These are phyloP conservation scores for Beauveria australis DNA, from an alignment of 2,329 filamentous ascomycete genomes.

Conservation along the genomic window DNA sequence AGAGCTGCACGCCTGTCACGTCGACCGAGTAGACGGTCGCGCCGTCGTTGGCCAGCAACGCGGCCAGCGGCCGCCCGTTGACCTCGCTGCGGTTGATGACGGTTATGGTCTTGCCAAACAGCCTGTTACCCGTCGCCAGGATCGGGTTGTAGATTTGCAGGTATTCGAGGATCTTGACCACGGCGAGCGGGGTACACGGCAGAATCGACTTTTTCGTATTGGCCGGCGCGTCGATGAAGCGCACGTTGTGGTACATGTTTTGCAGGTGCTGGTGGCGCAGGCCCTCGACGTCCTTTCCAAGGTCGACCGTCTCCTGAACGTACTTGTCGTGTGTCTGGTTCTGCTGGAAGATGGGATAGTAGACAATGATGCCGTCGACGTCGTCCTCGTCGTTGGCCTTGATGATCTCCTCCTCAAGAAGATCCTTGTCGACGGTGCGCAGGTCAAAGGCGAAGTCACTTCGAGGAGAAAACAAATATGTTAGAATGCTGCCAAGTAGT, in stretches of 20 bases:
- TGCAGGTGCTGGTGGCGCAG: conserved; percentile 89
- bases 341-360: conserved; percentile 87
- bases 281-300: conserved; percentile 91
- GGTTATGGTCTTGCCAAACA: conserved; percentile 90
- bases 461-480: background rate
- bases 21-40: conserved; percentile 94
- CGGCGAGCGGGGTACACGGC: conserved; percentile 89
- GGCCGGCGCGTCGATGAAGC: conserved; percentile 74
- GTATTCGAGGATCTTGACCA: conserved; percentile 95
- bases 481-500: background rate
- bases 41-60: conserved; percentile 90
- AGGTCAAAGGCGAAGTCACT: conserved; percentile 89
- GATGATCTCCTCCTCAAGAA: conserved; percentile 81
- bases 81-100: conserved; percentile 96
- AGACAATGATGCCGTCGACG: conserved; percentile 90
- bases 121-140: conserved; percentile 80
- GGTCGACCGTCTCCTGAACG: conserved; percentile 85
- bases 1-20: conserved; percentile 82
- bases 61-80: conserved; percentile 85
- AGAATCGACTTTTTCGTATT: conserved; percentile 84
- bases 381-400: conserved; percentile 69
- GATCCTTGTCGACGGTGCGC: conserved; percentile 74
- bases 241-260: conserved; percentile 99
- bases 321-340: conserved; percentile 86
- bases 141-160: conserved; percentile 95